phyloP scores from a whole-genome alignment of 495 filamentous ascomycete genomes.

The Neurospora sp. region DNA sequence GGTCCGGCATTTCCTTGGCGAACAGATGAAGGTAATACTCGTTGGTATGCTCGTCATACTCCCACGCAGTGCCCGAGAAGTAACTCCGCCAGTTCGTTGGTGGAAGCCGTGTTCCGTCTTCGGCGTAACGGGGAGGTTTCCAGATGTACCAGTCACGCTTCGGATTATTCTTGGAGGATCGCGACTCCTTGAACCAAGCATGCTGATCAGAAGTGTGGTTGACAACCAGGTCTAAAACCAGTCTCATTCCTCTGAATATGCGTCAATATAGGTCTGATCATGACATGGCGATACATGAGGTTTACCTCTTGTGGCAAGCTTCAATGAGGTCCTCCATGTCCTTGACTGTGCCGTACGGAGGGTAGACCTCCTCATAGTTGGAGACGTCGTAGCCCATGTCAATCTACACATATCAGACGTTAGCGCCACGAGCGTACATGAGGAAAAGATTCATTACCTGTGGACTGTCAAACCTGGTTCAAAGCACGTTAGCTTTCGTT shows the following conservation, averaged over 20 bases:
- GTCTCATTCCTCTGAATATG: conserved; percentile 51
- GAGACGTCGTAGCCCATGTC: conserved; percentile 55
- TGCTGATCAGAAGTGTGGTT: conserved; percentile 77
- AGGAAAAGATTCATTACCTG: conserved; percentile 21
- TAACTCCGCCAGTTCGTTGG: conserved; percentile 62
- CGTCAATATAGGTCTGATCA: not conserved
- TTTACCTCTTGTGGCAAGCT: conserved; percentile 40
- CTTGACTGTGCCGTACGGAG: conserved; percentile 49
- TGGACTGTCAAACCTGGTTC: conserved; percentile 45
- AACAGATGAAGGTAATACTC: conserved; percentile 68
- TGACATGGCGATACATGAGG: not conserved
- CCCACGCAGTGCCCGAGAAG: conserved; percentile 51
- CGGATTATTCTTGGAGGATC: conserved; percentile 46
- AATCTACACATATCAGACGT: conserved; percentile 12
- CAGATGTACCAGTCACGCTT: conserved; percentile 70
- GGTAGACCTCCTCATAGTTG: conserved; percentile 51
- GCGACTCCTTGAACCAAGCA: conserved; percentile 62
- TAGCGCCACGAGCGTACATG: not conserved
- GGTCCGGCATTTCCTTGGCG: conserved; percentile 54
- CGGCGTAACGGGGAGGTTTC: conserved; percentile 48
- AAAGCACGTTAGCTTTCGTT: no score
- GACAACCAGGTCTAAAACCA: conserved; percentile 65
- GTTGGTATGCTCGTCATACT: conserved; percentile 50
- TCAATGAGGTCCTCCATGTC: conserved; percentile 52
- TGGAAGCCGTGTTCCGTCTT: conserved; percentile 49